Percentiles rank a stretch among this genome's conserved stretches.
These are phyloP conservation scores for Fusarium subtropicale DNA, from an alignment of 2,329 filamentous ascomycete genomes.

Conservation along the genomic window DNA sequence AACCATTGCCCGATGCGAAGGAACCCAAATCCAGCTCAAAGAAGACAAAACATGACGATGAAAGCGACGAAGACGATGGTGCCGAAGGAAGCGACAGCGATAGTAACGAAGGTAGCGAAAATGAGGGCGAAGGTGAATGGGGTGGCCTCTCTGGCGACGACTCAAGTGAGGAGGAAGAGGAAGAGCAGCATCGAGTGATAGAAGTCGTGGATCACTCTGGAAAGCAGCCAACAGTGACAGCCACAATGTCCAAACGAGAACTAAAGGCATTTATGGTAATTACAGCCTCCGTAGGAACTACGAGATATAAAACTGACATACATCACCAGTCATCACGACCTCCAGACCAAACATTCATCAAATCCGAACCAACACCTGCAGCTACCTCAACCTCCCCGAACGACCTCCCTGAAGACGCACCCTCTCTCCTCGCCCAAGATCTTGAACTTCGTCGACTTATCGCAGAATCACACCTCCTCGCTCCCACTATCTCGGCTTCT, in stretches of 20 bases:
- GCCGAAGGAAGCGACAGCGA: conserved; percentile 54
- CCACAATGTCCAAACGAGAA: conserved; percentile 72
- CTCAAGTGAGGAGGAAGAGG: conserved; percentile 40
- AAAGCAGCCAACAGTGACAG: conserved; percentile 52
- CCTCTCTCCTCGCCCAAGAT: conserved; percentile 86
- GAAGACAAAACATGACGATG: conserved; percentile 45
- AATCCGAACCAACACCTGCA: conserved; percentile 31
- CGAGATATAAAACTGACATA: conserved; percentile 12
- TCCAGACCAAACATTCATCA: conserved; percentile 53
- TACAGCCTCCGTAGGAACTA: neutral
- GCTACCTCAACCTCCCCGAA: conserved; percentile 47
- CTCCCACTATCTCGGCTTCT: conserved; percentile 58
- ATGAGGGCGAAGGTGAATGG: conserved; percentile 46
- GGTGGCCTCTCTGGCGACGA: conserved; percentile 47
- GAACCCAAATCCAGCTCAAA: conserved; percentile 44
- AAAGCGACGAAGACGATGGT: conserved; percentile 45
- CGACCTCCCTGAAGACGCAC: conserved; percentile 66
- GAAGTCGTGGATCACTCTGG: conserved; percentile 72
- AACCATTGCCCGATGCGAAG: conserved; percentile 67
- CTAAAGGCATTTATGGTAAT: conserved; percentile 81
- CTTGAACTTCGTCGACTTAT: conserved; percentile 91
- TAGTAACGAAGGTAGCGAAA: conserved; percentile 37
- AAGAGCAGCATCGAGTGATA: conserved; percentile 53
- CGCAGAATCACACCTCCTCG: conserved; percentile 88
- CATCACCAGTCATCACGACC: conserved; percentile 60